Percentiles rank a stretch among this genome's conserved stretches.
Evolutionary conservation across 2,329 filamentous ascomycete genomes (phyloP).

Genomic region (Cercospora zeina): DNA sequence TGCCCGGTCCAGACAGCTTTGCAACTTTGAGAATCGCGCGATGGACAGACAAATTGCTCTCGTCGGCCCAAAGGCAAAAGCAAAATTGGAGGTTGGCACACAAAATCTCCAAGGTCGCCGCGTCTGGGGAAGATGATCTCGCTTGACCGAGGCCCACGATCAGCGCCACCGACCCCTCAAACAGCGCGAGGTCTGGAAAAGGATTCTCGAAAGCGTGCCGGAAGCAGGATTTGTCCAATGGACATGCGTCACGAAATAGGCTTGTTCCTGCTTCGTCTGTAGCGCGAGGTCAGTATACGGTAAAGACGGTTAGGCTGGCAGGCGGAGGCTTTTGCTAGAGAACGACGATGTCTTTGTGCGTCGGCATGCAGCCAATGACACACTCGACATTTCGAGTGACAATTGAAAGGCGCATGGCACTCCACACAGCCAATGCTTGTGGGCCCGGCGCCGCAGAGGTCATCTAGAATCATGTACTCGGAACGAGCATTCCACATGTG

Average conservation of each 20-base stretch:
- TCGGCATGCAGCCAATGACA: conserved; percentile 2
- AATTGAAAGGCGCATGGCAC: conserved; percentile 6
- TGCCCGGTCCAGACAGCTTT: background rate
- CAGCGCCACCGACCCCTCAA: conserved; percentile 19
- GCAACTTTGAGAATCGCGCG: background rate
- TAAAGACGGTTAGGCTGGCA: conserved; percentile 9
- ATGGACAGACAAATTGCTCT: background rate
- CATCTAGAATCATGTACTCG: conserved; percentile 11
- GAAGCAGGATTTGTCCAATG: conserved; percentile 7
- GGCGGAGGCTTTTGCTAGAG: conserved; percentile 12
- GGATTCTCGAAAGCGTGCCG: conserved; percentile 9
- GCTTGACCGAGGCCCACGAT: conserved; percentile 11
- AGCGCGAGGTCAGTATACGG: conserved; percentile 1
- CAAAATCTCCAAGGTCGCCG: conserved; percentile 1
- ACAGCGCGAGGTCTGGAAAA: conserved; percentile 10
- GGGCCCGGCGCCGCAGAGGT: conserved; percentile 9
- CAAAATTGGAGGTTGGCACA: background rate
- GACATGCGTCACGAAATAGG: background rate
- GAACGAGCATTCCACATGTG: conserved; percentile 3
- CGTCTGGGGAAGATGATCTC: conserved; percentile 2
- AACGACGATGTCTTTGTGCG: conserved; percentile 9
- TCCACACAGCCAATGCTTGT: conserved; percentile 13
- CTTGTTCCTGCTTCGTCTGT: conserved; percentile 1
- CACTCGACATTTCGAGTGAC: conserved; percentile 7
- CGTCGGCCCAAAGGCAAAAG: conserved; percentile 9